phyloP scores from a whole-genome alignment of 1,139 yeast genomes.

The Meyerozyma sp. region DNA sequence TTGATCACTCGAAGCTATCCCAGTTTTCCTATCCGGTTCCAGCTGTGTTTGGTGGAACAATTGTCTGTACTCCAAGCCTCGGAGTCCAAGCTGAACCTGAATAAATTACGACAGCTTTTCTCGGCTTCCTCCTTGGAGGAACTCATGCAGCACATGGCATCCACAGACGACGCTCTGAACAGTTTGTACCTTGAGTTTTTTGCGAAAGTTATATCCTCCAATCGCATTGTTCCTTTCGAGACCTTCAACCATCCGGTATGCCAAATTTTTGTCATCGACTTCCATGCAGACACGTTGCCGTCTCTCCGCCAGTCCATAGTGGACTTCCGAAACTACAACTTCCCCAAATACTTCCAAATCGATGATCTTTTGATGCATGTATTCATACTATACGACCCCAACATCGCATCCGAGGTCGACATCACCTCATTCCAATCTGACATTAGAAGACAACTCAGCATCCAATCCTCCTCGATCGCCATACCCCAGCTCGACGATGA shows the following conservation, averaged over 20 bases:
- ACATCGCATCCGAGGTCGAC: conserved; percentile 11
- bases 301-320: conserved; percentile 28
- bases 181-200: conserved; percentile 56
- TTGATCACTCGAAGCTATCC: conserved; percentile 39
- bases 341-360: conserved; percentile 57
- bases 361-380: conserved; percentile 50
- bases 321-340: conserved; percentile 36
- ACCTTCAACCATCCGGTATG: conserved; percentile 87
- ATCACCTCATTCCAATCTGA: conserved; percentile 24
- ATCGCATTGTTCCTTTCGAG: conserved; percentile 73
- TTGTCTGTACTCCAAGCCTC: conserved; percentile 27
- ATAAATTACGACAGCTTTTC: conserved; percentile 26
- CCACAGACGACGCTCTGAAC: conserved; percentile 2
- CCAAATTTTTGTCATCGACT: conserved; percentile 63
- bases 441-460: conserved; percentile 21
- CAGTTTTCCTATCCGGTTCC: conserved; percentile 42
- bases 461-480: conserved; percentile 26
- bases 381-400: conserved; percentile 33
- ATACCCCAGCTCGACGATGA: conserved; percentile 4
- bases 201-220: conserved; percentile 56
- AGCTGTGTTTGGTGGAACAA: conserved; percentile 36
- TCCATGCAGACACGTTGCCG: conserved; percentile 43
- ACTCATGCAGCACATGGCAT: conserved; percentile 19
- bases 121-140: conserved; percentile 37
- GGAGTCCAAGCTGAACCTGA: conserved; percentile 1